Base-by-base conservation (phyloP, 106 monocot species). In the Hemerocallis citrina region DNA sequence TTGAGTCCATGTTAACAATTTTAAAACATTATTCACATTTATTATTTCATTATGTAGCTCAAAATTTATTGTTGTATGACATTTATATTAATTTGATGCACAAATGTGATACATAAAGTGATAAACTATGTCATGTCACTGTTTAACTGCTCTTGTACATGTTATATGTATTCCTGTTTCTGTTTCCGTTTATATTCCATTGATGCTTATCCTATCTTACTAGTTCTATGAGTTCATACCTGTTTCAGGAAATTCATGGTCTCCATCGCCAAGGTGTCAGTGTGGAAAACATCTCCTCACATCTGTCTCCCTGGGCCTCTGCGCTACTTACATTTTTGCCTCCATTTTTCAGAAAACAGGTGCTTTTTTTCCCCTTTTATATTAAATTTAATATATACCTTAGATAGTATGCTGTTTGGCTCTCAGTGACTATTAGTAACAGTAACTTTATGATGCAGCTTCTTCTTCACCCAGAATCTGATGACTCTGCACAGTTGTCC, bases 261-360 rank as follows among this genome's bases (percentile, higher is more conserved):
- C 75, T 95, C 28, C 80, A 89, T 35, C 38, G 68, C 58, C 70
- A 74, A 77, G 94, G 86, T 34, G 67, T 95, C 56, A 75, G 75
- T 20, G 25, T 63, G 16, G 83, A 89, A 22, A 79, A 86, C 1
- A 86, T 86, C 31, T 78, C 81, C 61, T 39, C 70, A 11, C 80
- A 75, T 63, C 86, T 89, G 66, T 95, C 95, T 57, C 95, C 89
- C 28, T 90, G 89, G 95, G 95, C 94, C 23, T 89, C 95, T 68
- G 95, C 95, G 16, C 69, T 95, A 33, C 86, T 95, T 62, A 78
- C 86, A 57, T 95, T 89, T 77, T 73, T 95, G 57, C 95, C 95
- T 41, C 78, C 83, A 62, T 95, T 89, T 61, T 72, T 95, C 20
- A 83, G 81, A 74, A 86, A 73, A 74, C 83, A 95, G 83, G 89